Evolutionary conservation across 345 rosid species (phyloP), one percentile per base, ranked within the genome.

Genomic region (Dipteronia dyeriana): DNA sequence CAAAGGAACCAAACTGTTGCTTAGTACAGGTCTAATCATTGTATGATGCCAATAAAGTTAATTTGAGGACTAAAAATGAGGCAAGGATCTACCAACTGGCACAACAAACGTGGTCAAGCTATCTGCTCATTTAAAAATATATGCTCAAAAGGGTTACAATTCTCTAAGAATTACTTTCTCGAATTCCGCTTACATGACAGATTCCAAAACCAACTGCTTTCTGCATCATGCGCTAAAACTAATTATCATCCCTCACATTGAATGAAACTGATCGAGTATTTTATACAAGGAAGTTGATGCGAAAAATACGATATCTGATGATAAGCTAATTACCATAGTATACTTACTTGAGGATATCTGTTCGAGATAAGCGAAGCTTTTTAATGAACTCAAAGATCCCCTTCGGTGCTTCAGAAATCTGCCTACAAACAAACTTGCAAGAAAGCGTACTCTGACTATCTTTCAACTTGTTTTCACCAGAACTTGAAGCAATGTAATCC

Each of bases 261-360:
- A 41, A 29, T 60, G 68, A 53, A 41, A 73, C 25, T 41, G 67
- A 39, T 20, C 54, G 9, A 73, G 16, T 20, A 60, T 25, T 73
- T 31, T 61, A 16, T 34, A 11, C 39, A 60, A 60, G 23, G 56
- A 41, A 73, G 68, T 22, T 39, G 57, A 61, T 57, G 34, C 9
- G 20, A 62, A 38, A 66, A 22, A 19, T 17, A 20, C 54, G 68
- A 53, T 16, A 45, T 73, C 22, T 25, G 43, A 56, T 11, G 7
- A 43, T 9, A 54, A 53, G 10, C 47, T 16, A 49, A 39, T 14
- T 51, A 64, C 16, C 43, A 77, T 49, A 75, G 68, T 70, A 12
- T 41, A 82, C 92, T 90, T 87, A 95, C 99, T 89, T 91, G 78
- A 89, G 84, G 76, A 92, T 83, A 75, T 87, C 87, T 31, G 90